A percentile compares a stretch with the other conserved stretches of the same genome.
Evolutionary conservation across 2,329 filamentous ascomycete species (phyloP).

Genomic region (Berkeleyomyces basicola): DNA sequence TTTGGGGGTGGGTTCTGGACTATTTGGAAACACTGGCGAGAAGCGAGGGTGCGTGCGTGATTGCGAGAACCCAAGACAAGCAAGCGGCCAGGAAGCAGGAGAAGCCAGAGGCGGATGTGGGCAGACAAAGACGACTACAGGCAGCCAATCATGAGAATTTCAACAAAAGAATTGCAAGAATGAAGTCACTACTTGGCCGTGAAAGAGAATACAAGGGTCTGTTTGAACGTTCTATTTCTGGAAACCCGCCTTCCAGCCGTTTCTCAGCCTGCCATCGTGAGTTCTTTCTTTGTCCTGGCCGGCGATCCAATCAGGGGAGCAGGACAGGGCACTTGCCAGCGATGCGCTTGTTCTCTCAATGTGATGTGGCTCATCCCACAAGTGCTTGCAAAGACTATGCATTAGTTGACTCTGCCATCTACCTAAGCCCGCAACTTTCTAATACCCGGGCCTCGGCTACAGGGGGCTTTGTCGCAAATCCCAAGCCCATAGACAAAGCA

Average conservation of each 20-base stretch:
- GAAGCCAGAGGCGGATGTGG: neutral
- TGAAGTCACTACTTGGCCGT: too few relatives aligned
- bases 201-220: too few relatives aligned
- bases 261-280: neutral
- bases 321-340: neutral
- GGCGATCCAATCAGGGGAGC: neutral
- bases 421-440: neutral
- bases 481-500: neutral
- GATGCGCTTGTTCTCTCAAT: too few relatives aligned
- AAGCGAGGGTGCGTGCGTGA: constrained; percentile 4
- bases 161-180: neutral
- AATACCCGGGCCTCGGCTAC: neutral
- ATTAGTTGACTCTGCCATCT: neutral
- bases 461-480: neutral
- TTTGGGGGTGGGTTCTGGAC: neutral
- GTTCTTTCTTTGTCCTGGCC: neutral
- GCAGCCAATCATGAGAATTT: neutral
- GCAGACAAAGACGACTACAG: neutral
- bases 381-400: too few relatives aligned
- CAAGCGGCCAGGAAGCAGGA: neutral
- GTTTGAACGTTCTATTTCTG: neutral
- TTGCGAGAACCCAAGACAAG: too few relatives aligned
- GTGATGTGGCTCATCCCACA: too few relatives aligned
- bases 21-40: constrained; percentile 2
- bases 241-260: neutral